These are phyloP conservation scores for Xeromyces bisporus DNA, from an alignment of 495 filamentous ascomycete species.

Conservation along the genomic window DNA sequence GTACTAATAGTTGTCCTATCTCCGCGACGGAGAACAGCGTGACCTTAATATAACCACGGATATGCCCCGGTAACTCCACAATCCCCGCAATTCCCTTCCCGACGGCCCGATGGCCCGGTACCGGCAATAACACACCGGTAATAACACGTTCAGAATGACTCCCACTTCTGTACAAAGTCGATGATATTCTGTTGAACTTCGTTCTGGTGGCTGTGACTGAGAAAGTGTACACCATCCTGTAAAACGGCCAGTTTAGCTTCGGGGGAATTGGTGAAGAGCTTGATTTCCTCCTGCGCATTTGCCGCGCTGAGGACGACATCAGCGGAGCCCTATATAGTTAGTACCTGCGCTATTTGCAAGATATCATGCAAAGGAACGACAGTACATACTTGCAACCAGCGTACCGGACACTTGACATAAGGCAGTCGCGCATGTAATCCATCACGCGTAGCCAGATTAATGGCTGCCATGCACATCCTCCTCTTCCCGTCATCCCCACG, in stretches of 20 bases:
- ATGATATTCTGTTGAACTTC: constrained; percentile 3
- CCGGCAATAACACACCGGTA: background rate
- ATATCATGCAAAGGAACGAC: background rate
- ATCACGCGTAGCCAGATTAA: constrained; percentile 40
- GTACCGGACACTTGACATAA: constrained; percentile 44
- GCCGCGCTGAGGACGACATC: constrained; percentile 29
- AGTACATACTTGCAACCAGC: constrained; percentile 43
- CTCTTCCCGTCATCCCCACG: constrained; percentile 41
- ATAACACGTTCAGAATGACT: background rate
- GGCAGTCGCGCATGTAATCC: constrained; percentile 36
- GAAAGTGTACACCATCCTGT: constrained; percentile 35
- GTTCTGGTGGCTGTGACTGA: constrained; percentile 23
- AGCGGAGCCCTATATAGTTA: constrained; percentile 24
- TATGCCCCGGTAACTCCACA: too few species aligned
- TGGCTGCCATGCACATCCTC: constrained; percentile 39
- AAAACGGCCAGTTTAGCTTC: constrained; percentile 29
- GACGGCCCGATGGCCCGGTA: background rate
- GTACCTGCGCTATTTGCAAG: background rate
- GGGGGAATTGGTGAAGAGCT: constrained; percentile 32
- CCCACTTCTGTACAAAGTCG: background rate
- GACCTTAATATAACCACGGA: too few species aligned
- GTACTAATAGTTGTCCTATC: too few species aligned
- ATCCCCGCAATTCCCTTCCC: too few species aligned
- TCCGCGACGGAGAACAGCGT: too few species aligned
- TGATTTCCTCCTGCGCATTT: constrained; percentile 35